Percentiles rank a stretch among this genome's conserved stretches.
These are phyloP conservation scores for Colletotrichum lupini DNA, from an alignment of 2,329 filamentous ascomycete genomes.

Conservation along the genomic window DNA sequence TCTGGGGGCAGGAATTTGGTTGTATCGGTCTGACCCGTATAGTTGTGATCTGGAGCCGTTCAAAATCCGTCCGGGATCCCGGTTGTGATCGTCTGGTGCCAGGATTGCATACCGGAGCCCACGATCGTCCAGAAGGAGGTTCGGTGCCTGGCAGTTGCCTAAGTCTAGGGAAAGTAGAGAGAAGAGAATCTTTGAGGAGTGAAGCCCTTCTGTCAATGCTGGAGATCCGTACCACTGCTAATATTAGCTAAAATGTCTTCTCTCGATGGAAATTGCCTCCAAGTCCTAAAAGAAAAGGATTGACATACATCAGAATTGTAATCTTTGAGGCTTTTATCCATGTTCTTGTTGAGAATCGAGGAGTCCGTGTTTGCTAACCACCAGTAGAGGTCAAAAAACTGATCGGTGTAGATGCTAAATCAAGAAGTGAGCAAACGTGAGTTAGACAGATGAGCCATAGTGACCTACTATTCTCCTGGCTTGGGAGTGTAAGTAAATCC, in stretches of 20 bases:
- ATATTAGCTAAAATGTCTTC: background rate
- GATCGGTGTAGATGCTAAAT: background rate
- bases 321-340: background rate
- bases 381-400: background rate
- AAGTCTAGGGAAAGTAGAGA: background rate
- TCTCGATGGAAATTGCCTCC: background rate
- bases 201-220: background rate
- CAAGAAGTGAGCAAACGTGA: background rate
- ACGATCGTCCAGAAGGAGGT: background rate
- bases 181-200: background rate
- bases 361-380: background rate
- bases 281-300: background rate
- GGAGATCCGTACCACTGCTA: background rate
- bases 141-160: background rate
- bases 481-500: background rate
- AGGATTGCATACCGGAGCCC: background rate
- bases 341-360: background rate
- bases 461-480: background rate
- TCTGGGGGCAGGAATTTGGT: background rate
- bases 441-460: background rate
- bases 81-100: background rate
- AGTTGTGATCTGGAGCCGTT: background rate
- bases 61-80: background rate
- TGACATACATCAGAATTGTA: background rate
- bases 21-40: background rate